These are phyloP conservation scores for Auricularia auricula-judae DNA, from an alignment of 768 basidiomycete genomes.

Conservation along the genomic window DNA sequence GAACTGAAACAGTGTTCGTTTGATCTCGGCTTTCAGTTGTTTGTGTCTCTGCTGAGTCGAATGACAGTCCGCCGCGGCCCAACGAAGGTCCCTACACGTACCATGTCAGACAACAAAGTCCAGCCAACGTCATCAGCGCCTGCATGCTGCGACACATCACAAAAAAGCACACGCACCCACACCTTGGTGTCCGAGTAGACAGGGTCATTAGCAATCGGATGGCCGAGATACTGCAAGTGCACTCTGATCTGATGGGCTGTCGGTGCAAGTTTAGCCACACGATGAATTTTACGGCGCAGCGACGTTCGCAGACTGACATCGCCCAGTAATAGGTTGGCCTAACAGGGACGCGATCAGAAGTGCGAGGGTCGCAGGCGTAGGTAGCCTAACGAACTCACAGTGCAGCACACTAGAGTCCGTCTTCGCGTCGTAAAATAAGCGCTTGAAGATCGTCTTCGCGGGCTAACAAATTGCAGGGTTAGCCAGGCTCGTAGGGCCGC, in stretches of 20 bases:
- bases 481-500: neutral
- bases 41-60: neutral
- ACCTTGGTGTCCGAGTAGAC: conserved; percentile 75
- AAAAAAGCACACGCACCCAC: conserved; percentile 40
- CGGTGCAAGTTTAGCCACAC: conserved; percentile 5
- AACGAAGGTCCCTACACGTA: conserved; percentile 48
- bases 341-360: neutral
- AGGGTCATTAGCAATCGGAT: conserved; percentile 92
- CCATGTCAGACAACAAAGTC: neutral
- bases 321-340: conserved; percentile 85
- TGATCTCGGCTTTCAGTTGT: neutral
- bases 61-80: conserved; percentile 66
- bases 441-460: conserved; percentile 81
- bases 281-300: neutral
- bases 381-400: conserved; percentile 33
- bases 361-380: no score
- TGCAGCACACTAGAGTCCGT: conserved; percentile 80
- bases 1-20: neutral
- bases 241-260: conserved; percentile 95
- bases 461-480: conserved; percentile 31
- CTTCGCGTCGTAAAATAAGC: conserved; percentile 66
- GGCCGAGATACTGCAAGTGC: conserved; percentile 88
- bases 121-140: neutral
- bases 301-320: conserved; percentile 49
- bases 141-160: neutral